phyloP scores from a whole-genome alignment of 2,329 filamentous ascomycete genomes.

The Macrophomina phaseolina region DNA sequence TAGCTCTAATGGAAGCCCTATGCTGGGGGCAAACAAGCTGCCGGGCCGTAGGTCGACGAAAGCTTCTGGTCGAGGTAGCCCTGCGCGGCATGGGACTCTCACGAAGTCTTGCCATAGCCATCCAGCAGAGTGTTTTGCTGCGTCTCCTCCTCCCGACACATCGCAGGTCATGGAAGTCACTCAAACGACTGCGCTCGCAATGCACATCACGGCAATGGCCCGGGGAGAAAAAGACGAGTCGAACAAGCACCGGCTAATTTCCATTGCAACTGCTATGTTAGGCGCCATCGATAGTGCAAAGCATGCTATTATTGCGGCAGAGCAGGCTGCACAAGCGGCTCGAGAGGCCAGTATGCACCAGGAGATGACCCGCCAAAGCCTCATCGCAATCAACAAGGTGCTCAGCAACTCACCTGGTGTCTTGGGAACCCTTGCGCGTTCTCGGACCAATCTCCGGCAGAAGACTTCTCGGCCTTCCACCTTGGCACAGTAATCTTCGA shows the following conservation, averaged over 20 bases:
- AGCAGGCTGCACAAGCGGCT: slow-evolving; percentile 34
- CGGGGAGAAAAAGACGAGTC: slow-evolving; percentile 7
- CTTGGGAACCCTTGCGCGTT: slow-evolving; percentile 2
- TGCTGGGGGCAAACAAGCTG: background rate
- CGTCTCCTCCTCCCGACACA: background rate
- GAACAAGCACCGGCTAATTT: slow-evolving; percentile 14
- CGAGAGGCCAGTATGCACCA: slow-evolving; percentile 34
- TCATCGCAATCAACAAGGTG: slow-evolving; percentile 21
- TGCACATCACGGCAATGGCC: slow-evolving; percentile 9
- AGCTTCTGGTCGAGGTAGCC: background rate
- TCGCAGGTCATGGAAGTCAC: background rate
- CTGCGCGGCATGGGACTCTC: background rate
- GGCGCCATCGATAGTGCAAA: slow-evolving; percentile 32
- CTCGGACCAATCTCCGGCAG: background rate
- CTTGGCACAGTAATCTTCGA: background rate
- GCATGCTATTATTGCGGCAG: slow-evolving; percentile 32
- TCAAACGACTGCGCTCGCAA: background rate
- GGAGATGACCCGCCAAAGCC: slow-evolving; percentile 26
- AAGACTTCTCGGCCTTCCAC: slow-evolving; percentile 7
- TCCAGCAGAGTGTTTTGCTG: slow-evolving; percentile 2
- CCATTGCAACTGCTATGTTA: slow-evolving; percentile 27
- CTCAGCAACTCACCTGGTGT: slow-evolving; percentile 7
- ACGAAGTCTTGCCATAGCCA: slow-evolving; percentile 32
- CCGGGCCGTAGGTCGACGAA: background rate
- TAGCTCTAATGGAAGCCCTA: slow-evolving; percentile 5